Percentiles rank a stretch among this genome's conserved stretches.
phyloP scores from a whole-genome alignment of 768 basidiomycete genomes.

The Xerocomellus intermedius region DNA sequence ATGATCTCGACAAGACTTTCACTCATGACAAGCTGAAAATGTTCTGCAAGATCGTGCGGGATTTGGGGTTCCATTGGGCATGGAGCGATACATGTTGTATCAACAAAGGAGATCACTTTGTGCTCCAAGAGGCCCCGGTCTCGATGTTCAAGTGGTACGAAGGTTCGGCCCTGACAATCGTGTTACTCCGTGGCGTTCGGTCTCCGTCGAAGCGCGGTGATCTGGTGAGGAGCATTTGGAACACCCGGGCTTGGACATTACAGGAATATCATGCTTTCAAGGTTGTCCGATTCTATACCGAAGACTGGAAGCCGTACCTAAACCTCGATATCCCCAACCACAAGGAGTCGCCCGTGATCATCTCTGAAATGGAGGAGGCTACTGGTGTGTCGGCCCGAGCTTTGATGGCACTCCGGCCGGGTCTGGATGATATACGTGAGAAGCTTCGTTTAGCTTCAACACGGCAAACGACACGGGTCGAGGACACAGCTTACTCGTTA shows the following conservation, averaged over 20 bases:
- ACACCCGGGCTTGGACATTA: not conserved
- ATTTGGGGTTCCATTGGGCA: not conserved
- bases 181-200: not conserved
- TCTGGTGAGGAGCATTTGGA: not conserved
- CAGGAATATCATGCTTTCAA: not conserved
- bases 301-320: not conserved
- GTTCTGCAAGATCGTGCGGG: not conserved
- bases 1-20: not conserved
- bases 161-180: not conserved
- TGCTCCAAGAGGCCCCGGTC: not conserved
- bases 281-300: not conserved
- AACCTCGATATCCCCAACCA: not conserved
- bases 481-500: slow-evolving; percentile 7
- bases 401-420: not conserved
- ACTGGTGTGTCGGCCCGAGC: not conserved
- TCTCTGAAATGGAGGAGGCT: not conserved
- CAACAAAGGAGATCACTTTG: not conserved
- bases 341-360: not conserved
- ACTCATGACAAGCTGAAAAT: not conserved
- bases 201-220: not conserved
- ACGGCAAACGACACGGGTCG: not conserved
- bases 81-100: not conserved
- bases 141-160: not conserved
- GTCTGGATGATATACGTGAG: not conserved
- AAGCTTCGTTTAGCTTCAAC: not conserved